Evolutionary conservation across 768 basidiomycete species (phyloP).

Genomic region (Dacryopinax primogenitus): DNA sequence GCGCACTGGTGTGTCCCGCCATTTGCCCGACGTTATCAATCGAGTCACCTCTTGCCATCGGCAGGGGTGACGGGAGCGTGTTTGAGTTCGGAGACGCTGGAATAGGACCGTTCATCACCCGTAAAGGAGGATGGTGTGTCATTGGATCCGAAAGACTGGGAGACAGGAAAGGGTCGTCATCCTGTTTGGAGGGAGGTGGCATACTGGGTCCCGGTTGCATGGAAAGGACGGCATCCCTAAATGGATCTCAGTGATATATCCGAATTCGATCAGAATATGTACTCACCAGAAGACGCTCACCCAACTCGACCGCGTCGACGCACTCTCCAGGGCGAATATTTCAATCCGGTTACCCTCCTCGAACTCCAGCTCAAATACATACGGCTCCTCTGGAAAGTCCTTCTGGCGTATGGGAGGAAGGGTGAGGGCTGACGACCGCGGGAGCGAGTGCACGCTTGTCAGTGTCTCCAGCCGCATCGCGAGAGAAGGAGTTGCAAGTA

Average conservation of each 20-base stretch:
- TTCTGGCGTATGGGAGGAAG: not conserved
- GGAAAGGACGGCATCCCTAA: not conserved
- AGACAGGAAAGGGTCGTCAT: not conserved
- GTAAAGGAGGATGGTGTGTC: not conserved
- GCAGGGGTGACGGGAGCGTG: not conserved
- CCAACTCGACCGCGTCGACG: not conserved
- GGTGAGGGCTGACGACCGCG: not conserved
- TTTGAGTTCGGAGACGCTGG: not conserved
- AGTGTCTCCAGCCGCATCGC: not conserved
- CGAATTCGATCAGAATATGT: not conserved
- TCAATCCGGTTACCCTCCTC: not conserved
- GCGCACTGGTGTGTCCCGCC: not conserved
- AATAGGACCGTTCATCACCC: not conserved
- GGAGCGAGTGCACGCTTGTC: slow-evolving; percentile 1
- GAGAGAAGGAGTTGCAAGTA: not conserved
- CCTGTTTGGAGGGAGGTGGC: not conserved
- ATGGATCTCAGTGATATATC: not conserved
- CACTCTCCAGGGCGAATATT: not conserved
- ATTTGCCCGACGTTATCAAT: not conserved
- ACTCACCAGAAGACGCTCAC: slow-evolving; percentile 4
- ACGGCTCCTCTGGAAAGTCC: slow-evolving; percentile 3
- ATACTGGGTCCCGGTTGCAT: not conserved
- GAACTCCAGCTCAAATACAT: slow-evolving; percentile 1
- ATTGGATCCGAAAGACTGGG: not conserved
- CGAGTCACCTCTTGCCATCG: not conserved